Percentiles rank a stretch among this genome's conserved stretches.
phyloP scores from a whole-genome alignment of 306 rosid species.

The Bauhinia variegata region DNA sequence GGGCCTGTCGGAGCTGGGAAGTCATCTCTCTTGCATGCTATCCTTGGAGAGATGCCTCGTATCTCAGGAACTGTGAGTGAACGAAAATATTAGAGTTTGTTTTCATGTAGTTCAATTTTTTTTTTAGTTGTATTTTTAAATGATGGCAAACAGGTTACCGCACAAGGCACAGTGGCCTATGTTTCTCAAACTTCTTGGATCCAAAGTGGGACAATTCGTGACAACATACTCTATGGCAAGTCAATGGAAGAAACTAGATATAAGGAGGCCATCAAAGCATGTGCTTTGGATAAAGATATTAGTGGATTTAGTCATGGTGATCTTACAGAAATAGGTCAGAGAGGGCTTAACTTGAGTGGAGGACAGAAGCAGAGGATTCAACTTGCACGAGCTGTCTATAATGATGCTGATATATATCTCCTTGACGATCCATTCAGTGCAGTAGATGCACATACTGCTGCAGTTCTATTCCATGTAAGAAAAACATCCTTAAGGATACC shows the following conservation, averaged over 20 bases:
- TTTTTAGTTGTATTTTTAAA: not conserved
- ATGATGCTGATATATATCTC: constrained; percentile 56
- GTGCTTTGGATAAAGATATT: constrained; percentile 57
- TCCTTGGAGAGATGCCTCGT: constrained; percentile 58
- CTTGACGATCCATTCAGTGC: constrained; percentile 68
- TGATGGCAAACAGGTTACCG: constrained; percentile 45
- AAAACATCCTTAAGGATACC: not conserved
- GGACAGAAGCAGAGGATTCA: constrained; percentile 66
- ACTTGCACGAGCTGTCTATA: constrained; percentile 62
- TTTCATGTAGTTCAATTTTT: not conserved
- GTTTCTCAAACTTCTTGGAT: constrained; percentile 66
- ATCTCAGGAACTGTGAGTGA: constrained; percentile 56
- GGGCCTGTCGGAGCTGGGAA: constrained; percentile 64
- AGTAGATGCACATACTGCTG: constrained; percentile 62
- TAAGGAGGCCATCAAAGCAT: constrained; percentile 47
- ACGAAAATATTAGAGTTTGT: not conserved
- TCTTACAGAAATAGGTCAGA: constrained; percentile 64
- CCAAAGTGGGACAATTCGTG: constrained; percentile 63
- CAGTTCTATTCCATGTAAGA: constrained; percentile 51
- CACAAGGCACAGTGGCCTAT: constrained; percentile 50
- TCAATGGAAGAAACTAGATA: constrained; percentile 48
- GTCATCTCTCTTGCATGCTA: constrained; percentile 50
- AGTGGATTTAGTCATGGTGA: constrained; percentile 51
- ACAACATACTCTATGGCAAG: constrained; percentile 57
- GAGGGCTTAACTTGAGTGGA: constrained; percentile 69